Evolutionary conservation across 2,329 filamentous ascomycete species (phyloP).

Genomic region (Aureobasidium sp.): DNA sequence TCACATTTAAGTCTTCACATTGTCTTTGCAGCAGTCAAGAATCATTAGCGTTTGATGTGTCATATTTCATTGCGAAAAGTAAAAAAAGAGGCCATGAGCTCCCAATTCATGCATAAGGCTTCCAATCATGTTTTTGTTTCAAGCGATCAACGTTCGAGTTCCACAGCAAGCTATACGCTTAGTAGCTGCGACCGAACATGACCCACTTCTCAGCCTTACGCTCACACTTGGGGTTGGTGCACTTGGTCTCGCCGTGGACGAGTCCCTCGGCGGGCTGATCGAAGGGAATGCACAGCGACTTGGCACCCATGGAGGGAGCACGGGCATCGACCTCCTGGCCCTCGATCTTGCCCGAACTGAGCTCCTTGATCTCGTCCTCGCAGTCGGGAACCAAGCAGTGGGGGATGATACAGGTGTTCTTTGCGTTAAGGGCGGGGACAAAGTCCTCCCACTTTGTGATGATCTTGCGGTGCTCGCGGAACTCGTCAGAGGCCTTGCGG

Average conservation of each 20-base stretch:
- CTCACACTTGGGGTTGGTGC: slow-evolving; percentile 79
- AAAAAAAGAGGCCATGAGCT: not conserved
- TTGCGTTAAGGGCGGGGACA: slow-evolving; percentile 77
- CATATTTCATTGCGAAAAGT: slow-evolving; percentile 2
- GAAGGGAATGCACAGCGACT: slow-evolving; percentile 70
- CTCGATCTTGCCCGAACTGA: slow-evolving; percentile 68
- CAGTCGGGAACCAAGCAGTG: slow-evolving; percentile 78
- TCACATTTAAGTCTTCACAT: not conserved
- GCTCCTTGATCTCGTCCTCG: slow-evolving; percentile 90
- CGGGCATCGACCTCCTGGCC: slow-evolving; percentile 59
- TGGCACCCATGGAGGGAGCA: slow-evolving; percentile 67
- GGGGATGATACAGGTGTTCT: slow-evolving; percentile 88
- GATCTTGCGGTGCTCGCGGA: slow-evolving; percentile 69
- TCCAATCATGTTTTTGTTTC: not conserved
- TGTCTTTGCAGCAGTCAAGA: not conserved
- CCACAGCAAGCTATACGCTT: slow-evolving; percentile 13
- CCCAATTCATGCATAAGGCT: not conserved
- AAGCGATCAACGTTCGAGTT: not conserved
- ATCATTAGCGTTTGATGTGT: not conserved
- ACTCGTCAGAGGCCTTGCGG: slow-evolving; percentile 66
- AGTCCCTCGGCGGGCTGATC: slow-evolving; percentile 72
- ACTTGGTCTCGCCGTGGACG: slow-evolving; percentile 75
- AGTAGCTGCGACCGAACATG: slow-evolving; percentile 66
- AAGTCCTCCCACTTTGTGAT: slow-evolving; percentile 87
- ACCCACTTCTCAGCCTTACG: slow-evolving; percentile 74